Conservation (phyloP, 2,329 filamentous ascomycete species). For the Monosporascus sp. region DNA sequence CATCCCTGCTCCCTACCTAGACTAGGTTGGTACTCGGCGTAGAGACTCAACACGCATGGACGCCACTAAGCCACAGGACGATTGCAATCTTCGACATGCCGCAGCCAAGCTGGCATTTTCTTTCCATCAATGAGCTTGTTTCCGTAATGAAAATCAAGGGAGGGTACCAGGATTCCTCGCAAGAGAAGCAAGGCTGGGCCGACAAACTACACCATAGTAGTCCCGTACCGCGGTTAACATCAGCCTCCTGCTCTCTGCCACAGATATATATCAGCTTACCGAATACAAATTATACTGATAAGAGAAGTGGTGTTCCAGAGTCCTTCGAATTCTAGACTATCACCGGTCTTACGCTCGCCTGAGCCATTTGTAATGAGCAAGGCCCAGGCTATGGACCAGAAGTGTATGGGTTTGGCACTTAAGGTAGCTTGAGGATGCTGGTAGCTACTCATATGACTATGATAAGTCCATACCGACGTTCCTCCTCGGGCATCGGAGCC, state of each 20-base stretch:
- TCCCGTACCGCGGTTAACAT: neutral
- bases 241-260: neutral
- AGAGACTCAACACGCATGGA: no score
- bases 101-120: no score
- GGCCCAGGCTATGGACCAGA: no score
- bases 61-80: no score
- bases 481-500: neutral
- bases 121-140: no score
- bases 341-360: neutral
- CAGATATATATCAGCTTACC: neutral
- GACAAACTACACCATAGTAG: no score
- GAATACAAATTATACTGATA: neutral
- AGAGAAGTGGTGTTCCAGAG: neutral
- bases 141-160: no score
- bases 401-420: neutral
- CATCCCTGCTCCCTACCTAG: neutral
- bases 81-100: no score
- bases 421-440: neutral
- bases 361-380: neutral
- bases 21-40: no score
- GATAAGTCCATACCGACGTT: neutral
- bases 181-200: no score
- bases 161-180: no score
- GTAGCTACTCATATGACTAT: neutral
- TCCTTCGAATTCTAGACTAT: neutral